These are phyloP conservation scores for Suillus subalutaceus DNA, from an alignment of 768 basidiomycete genomes.

Conservation along the genomic window DNA sequence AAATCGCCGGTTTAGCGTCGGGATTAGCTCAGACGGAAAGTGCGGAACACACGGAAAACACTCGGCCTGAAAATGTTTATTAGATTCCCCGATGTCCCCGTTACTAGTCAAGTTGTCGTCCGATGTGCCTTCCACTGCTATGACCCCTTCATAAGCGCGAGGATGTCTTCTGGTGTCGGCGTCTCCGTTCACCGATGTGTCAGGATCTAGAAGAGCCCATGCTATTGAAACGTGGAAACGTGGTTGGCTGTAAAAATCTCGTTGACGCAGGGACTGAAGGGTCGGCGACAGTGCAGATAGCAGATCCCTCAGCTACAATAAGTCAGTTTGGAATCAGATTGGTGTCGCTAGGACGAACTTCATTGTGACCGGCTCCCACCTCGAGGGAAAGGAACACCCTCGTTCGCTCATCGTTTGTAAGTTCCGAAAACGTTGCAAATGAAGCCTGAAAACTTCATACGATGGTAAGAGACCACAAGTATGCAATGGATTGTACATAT, in stretches of 20 bases:
- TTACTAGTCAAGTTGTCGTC: neutral
- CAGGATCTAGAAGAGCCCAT: conserved; percentile 71
- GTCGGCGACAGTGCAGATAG: conserved; percentile 59
- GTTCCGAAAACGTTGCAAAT: conserved; percentile 69
- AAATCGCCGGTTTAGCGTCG: conserved; percentile 52
- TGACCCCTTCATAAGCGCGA: neutral
- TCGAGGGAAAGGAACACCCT: conserved; percentile 82
- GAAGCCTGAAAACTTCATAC: conserved; percentile 66
- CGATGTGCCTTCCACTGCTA: conserved; percentile 1
- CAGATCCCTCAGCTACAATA: conserved; percentile 58
- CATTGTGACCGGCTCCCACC: conserved; percentile 79
- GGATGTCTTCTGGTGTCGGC: neutral
- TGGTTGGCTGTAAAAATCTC: conserved; percentile 78
- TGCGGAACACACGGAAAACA: conserved; percentile 51
- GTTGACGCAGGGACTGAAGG: conserved; percentile 65
- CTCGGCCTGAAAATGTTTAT: neutral
- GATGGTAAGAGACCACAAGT: conserved; percentile 11
- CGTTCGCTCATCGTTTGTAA: conserved; percentile 80
- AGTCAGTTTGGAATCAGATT: conserved; percentile 8
- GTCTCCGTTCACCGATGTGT: conserved; percentile 2
- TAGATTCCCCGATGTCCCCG: neutral
- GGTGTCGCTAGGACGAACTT: conserved; percentile 50
- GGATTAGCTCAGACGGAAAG: conserved; percentile 53
- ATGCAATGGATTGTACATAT: conserved; percentile 2
- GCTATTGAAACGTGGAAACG: conserved; percentile 89